A percentile compares a stretch with the other conserved stretches of the same genome.
Conservation (phyloP, 768 basidiomycete species). For the Leccinum obscurum region DNA sequence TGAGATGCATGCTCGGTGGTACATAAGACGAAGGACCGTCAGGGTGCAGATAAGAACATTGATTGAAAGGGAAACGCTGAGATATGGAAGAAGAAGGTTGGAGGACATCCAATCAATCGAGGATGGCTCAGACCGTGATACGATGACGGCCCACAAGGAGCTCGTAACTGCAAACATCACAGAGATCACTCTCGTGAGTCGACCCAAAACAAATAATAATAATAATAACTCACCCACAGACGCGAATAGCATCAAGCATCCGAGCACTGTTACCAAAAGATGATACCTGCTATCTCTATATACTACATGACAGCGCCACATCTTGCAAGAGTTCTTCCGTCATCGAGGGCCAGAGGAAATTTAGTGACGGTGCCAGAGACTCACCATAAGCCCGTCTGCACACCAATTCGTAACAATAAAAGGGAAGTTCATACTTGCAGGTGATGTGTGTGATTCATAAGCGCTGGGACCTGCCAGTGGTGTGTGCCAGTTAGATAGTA, state of each 20-base stretch:
- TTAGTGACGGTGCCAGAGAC: background rate
- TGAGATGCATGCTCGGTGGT: too few species aligned
- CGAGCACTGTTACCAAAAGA: conserved; percentile 15
- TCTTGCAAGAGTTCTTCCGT: conserved; percentile 13
- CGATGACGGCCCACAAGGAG: conserved; percentile 29
- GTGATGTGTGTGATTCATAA: conserved; percentile 26
- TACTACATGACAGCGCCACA: conserved; percentile 35
- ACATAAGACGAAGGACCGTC: too few species aligned
- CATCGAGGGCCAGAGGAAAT: background rate
- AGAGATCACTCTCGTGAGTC: too few species aligned
- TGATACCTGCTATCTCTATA: conserved; percentile 29
- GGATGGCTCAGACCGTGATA: conserved; percentile 25
- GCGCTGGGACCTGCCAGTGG: conserved; percentile 22
- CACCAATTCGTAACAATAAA: conserved; percentile 34
- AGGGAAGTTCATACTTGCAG: conserved; percentile 25
- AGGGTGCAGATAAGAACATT: too few species aligned
- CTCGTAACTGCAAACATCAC: conserved; percentile 24
- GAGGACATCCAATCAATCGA: conserved; percentile 32
- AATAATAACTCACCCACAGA: conserved; percentile 22
- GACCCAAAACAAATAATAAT: background rate
- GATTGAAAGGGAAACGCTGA: too few species aligned
- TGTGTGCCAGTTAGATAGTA: background rate
- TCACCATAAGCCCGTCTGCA: conserved; percentile 32
- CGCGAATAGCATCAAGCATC: conserved; percentile 22
- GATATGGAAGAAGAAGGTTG: conserved; percentile 16